These are phyloP conservation scores for Boechera stricta DNA, from an alignment of 345 rosid genomes.

Conservation along the genomic window DNA sequence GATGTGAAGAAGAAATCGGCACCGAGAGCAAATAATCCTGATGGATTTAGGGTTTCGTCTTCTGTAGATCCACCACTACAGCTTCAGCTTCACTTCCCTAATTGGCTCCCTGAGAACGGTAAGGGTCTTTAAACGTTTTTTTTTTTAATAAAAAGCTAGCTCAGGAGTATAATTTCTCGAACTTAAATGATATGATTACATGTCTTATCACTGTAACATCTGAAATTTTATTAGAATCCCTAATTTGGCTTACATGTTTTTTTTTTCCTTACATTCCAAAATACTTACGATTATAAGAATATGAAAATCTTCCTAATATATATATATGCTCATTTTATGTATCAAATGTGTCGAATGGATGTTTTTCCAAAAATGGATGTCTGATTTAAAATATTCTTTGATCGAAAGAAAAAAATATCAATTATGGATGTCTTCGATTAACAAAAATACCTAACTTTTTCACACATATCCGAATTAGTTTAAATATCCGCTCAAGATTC, in stretches of 20 bases:
- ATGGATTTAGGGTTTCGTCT: conserved; percentile 46
- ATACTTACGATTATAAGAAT: not conserved
- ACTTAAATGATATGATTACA: not conserved
- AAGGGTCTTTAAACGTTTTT: conserved; percentile 27
- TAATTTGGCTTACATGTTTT: conserved; percentile 17
- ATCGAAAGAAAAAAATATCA: not conserved
- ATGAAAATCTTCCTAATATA: not conserved
- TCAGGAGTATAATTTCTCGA: not conserved
- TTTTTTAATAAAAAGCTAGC: not conserved
- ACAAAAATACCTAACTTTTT: not conserved
- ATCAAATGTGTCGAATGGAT: conserved; percentile 21
- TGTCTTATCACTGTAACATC: not conserved
- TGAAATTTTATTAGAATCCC: not conserved
- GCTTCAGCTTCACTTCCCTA: conserved; percentile 74
- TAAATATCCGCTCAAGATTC: not conserved
- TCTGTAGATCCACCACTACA: conserved; percentile 61
- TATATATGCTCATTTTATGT: not conserved
- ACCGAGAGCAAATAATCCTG: not conserved
- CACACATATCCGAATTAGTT: not conserved
- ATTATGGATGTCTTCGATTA: not conserved
- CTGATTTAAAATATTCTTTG: conserved; percentile 10
- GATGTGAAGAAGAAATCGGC: conserved; percentile 36
- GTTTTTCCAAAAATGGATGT: conserved; percentile 16
- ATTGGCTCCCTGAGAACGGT: conserved; percentile 69
- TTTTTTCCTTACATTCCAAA: not conserved